These are phyloP conservation scores for Actinidia polygama DNA, from an alignment of 179 eudicot genomes.

Conservation along the genomic window DNA sequence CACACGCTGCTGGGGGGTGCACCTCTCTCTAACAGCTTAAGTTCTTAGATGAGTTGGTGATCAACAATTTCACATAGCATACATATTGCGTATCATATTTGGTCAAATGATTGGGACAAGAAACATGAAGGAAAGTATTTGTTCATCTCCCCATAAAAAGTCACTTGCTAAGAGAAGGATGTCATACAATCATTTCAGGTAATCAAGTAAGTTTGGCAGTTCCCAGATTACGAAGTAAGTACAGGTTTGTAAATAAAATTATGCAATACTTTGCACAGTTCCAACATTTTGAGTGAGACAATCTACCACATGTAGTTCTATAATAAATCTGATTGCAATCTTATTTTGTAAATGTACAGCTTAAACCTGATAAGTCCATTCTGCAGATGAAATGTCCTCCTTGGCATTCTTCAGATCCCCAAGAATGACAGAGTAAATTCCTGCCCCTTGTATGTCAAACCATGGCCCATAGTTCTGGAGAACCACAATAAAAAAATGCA, in stretches of 20 bases:
- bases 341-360: background rate
- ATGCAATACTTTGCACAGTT: background rate
- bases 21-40: too few species aligned
- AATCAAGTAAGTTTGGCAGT: background rate
- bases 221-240: background rate
- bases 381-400: slow-evolving; percentile 36
- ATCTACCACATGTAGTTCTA: background rate
- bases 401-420: slow-evolving; percentile 34
- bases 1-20: too few species aligned
- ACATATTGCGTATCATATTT: too few species aligned
- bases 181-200: background rate
- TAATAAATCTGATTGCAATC: background rate
- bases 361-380: slow-evolving; percentile 58
- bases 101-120: background rate
- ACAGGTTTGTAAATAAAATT: slow-evolving; percentile 6
- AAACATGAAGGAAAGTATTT: background rate
- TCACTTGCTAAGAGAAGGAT: background rate
- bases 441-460: slow-evolving; percentile 55
- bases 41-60: too few species aligned
- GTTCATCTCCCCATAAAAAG: background rate
- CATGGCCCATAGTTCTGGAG: slow-evolving; percentile 63
- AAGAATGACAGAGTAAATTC: slow-evolving; percentile 43
- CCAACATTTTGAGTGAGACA: slow-evolving; percentile 11
- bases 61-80: too few species aligned
- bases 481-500: slow-evolving; percentile 11